These are phyloP conservation scores for Andrographis paniculata DNA, from an alignment of 305 asterid genomes.

Conservation along the genomic window DNA sequence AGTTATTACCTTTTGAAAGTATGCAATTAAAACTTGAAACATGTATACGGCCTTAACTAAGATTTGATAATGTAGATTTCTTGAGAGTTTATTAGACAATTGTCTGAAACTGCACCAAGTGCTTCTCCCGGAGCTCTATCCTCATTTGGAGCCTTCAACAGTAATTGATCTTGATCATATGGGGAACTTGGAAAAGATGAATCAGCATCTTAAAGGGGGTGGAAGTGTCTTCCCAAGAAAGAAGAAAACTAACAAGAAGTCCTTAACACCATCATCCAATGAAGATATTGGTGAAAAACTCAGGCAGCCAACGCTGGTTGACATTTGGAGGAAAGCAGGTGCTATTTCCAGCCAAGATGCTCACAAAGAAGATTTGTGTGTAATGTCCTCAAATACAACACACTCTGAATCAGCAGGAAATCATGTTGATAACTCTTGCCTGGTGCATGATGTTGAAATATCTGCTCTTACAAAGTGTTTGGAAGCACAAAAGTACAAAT, in stretches of 20 bases:
- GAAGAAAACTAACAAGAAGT: constrained; percentile 35
- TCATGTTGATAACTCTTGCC: constrained; percentile 29
- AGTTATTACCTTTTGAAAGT: too few species aligned
- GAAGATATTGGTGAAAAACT: constrained; percentile 39
- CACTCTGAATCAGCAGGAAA: constrained; percentile 30
- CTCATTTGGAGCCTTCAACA: constrained; percentile 35
- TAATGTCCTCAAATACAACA: constrained; percentile 27
- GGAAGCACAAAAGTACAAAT: constrained; percentile 64
- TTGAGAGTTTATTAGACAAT: constrained; percentile 65
- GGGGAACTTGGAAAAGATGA: constrained; percentile 47
- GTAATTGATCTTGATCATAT: constrained; percentile 31
- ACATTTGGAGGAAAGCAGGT: constrained; percentile 55
- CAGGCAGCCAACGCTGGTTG: constrained; percentile 65
- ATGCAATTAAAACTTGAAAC: too few species aligned
- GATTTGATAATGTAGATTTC: constrained; percentile 44
- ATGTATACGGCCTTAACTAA: constrained; percentile 19
- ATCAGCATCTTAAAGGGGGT: constrained; percentile 39
- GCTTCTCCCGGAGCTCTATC: constrained; percentile 64
- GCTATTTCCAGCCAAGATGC: constrained; percentile 48
- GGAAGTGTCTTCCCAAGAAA: constrained; percentile 31
- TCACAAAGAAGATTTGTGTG: constrained; percentile 32
- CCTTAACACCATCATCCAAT: constrained; percentile 33
- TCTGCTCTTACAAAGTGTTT: constrained; percentile 43
- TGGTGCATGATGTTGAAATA: constrained; percentile 36
- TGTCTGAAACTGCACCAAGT: constrained; percentile 45